Percentiles rank a stretch among this genome's conserved stretches.
Conservation (phyloP, 2,329 filamentous ascomycete genomes). For the Colletotrichum graminicola region DNA sequence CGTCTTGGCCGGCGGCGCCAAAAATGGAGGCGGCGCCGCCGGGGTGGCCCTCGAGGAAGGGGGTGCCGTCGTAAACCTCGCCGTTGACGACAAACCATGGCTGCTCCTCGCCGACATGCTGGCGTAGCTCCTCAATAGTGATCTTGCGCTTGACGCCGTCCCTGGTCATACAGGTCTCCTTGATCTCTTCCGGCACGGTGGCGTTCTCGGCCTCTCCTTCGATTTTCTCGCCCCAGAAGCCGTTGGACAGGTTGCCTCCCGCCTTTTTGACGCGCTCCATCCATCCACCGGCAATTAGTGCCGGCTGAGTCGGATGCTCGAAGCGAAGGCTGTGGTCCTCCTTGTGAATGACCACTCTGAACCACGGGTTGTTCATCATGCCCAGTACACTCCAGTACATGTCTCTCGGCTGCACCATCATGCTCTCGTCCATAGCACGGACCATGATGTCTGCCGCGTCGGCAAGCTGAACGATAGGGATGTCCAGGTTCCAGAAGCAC, state of each 20-base stretch:
- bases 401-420: slow-evolving; percentile 88
- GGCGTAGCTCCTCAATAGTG: slow-evolving; percentile 76
- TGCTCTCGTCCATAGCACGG: slow-evolving; percentile 88
- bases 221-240: slow-evolving; percentile 84
- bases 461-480: slow-evolving; percentile 72
- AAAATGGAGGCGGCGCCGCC: slow-evolving; percentile 89
- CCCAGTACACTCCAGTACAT: slow-evolving; percentile 97
- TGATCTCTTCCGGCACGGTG: slow-evolving; percentile 61
- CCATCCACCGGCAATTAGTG: slow-evolving; percentile 84
- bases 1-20: slow-evolving; percentile 84
- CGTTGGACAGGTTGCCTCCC: slow-evolving; percentile 84
- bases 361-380: slow-evolving; percentile 99
- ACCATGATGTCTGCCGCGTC: slow-evolving; percentile 80
- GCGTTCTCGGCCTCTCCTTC: slow-evolving; percentile 61
- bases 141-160: slow-evolving; percentile 73
- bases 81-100: slow-evolving; percentile 93
- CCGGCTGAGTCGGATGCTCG: slow-evolving; percentile 89
- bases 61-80: slow-evolving; percentile 88
- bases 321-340: slow-evolving; percentile 75
- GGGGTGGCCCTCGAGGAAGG: slow-evolving; percentile 84
- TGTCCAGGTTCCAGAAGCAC: slow-evolving; percentile 88
- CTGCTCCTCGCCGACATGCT: slow-evolving; percentile 72
- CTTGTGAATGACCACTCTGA: slow-evolving; percentile 80
- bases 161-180: slow-evolving; percentile 84
- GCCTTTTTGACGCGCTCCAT: slow-evolving; percentile 91